These are phyloP conservation scores for Colletotrichum spaethianum DNA, from an alignment of 2,329 filamentous ascomycete genomes.

Conservation along the genomic window DNA sequence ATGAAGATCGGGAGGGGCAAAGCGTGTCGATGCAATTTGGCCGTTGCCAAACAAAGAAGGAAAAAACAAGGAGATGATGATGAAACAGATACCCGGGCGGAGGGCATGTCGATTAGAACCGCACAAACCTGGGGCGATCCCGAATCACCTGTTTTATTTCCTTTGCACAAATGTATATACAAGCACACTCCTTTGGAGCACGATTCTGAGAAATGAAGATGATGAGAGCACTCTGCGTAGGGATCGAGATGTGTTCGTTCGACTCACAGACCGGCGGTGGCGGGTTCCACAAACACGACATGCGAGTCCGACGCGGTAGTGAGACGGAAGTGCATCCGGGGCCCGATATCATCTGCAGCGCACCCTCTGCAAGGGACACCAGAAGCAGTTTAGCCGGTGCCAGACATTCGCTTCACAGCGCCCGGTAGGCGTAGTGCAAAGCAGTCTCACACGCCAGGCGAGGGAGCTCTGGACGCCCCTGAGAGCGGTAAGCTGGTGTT, in stretches of 20 bases:
- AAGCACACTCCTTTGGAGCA: background rate
- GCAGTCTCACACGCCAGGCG: background rate
- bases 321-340: constrained; percentile 8
- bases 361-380: constrained; percentile 34
- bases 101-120: constrained; percentile 1
- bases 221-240: background rate
- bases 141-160: background rate
- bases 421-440: background rate
- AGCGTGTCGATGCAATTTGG: background rate
- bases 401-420: background rate
- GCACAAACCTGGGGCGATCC: constrained; percentile 2
- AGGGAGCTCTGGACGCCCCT: background rate
- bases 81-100: background rate
- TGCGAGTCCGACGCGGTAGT: background rate
- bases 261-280: constrained; percentile 16
- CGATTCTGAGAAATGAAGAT: background rate
- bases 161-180: background rate
- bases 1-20: background rate
- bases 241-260: background rate
- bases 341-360: constrained; percentile 38
- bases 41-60: background rate
- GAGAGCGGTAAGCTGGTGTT: constrained; percentile 11
- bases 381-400: constrained; percentile 19
- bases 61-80: background rate
- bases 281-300: background rate